A percentile compares a stretch with the other conserved stretches of the same genome.
Evolutionary conservation across 352 stramenopile genomes (phyloP).

Genomic region (Pythium brassicae): DNA sequence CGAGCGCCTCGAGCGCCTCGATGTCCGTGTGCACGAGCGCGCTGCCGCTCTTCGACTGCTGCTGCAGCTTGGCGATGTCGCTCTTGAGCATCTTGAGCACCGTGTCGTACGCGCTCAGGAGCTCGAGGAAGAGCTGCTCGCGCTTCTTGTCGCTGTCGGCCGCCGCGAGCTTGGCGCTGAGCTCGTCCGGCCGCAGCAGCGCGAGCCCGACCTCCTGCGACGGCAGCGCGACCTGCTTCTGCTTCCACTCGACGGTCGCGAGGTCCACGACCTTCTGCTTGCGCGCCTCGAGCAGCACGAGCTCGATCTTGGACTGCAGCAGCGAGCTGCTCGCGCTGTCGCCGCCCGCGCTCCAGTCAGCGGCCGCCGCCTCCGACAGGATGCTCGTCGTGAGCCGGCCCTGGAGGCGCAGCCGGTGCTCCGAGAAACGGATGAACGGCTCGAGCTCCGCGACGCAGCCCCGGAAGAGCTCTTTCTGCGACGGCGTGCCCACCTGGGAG

Average conservation of each 20-base stretch:
- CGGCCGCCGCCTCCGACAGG: constrained; percentile 23
- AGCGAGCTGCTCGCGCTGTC: constrained; percentile 70
- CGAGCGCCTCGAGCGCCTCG: constrained; percentile 53
- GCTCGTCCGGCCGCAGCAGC: constrained; percentile 69
- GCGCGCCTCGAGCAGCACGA: constrained; percentile 74
- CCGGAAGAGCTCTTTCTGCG: constrained; percentile 78
- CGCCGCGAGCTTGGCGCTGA: constrained; percentile 52
- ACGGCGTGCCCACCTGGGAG: constrained; percentile 71
- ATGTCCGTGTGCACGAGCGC: constrained; percentile 71
- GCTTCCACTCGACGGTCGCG: constrained; percentile 78
- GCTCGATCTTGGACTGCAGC: constrained; percentile 81
- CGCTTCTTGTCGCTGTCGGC: constrained; percentile 59
- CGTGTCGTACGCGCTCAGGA: constrained; percentile 71
- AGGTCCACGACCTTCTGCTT: constrained; percentile 84
- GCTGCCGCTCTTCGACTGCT: constrained; percentile 74
- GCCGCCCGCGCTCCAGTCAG: constrained; percentile 55
- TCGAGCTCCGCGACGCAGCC: constrained; percentile 68
- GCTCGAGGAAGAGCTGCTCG: constrained; percentile 59
- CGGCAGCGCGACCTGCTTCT: constrained; percentile 64
- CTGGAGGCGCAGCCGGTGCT: constrained; percentile 69
- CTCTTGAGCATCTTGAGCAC: constrained; percentile 66
- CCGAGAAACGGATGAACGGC: constrained; percentile 82
- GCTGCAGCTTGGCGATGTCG: constrained; percentile 55
- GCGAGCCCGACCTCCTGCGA: constrained; percentile 69
- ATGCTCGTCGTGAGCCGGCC: constrained; percentile 35